Evolutionary conservation across 1,284 basidiomycete genomes (phyloP).

Genomic region (Trametes pubescens): DNA sequence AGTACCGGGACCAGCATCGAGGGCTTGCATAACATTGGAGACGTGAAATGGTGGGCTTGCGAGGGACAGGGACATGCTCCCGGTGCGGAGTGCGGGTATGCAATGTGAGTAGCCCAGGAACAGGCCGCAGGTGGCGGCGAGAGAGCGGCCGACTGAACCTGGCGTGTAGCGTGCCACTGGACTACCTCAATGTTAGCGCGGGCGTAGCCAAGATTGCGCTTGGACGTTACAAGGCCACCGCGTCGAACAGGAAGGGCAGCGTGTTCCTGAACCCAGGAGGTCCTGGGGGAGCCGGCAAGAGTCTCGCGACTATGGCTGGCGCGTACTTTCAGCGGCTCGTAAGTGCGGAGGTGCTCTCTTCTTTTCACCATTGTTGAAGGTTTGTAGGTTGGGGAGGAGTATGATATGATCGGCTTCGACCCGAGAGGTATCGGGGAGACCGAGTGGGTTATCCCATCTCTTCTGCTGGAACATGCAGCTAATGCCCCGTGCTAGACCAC

Average conservation of each 20-base stretch:
- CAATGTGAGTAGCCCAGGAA: constrained; percentile 34
- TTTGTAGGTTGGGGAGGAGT: constrained; percentile 43
- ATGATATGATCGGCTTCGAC: constrained; percentile 54
- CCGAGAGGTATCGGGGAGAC: constrained; percentile 52
- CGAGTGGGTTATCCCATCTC: constrained; percentile 32
- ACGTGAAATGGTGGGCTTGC: constrained; percentile 27
- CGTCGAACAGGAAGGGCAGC: constrained; percentile 31
- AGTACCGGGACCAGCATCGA: background rate
- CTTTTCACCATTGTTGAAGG: background rate
- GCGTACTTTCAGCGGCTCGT: constrained; percentile 30
- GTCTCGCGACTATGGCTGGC: constrained; percentile 24
- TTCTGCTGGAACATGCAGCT: background rate
- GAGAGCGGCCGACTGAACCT: background rate
- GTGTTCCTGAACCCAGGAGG: constrained; percentile 40
- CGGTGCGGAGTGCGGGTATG: constrained; percentile 35
- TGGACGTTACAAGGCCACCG: constrained; percentile 32
- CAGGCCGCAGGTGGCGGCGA: background rate
- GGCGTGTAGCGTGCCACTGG: constrained; percentile 35
- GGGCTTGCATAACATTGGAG: background rate
- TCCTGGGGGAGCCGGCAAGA: constrained; percentile 33
- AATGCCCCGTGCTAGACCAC: constrained; percentile 37
- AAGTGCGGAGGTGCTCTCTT: background rate
- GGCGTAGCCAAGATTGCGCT: constrained; percentile 38
- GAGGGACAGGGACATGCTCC: constrained; percentile 9
- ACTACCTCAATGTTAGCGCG: constrained; percentile 36